Evolutionary conservation across 2,329 filamentous ascomycete species (phyloP), one percentile per base, ranked within the genome.

Genomic region (Chrysoporthe cubensis): DNA sequence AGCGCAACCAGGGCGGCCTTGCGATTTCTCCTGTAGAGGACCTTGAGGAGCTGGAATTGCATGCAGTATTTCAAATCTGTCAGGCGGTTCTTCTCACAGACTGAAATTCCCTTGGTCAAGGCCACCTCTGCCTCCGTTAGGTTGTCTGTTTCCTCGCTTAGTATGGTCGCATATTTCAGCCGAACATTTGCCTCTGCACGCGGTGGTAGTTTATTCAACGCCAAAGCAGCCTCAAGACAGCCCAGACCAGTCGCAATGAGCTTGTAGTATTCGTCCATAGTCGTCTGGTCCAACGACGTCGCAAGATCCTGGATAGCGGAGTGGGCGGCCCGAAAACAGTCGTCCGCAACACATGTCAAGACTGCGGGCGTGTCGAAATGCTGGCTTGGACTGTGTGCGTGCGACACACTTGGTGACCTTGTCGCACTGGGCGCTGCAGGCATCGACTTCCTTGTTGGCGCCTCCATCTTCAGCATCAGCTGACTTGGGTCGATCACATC

Each of bases 111-210:
- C 77, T 92, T 92, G 52, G 86, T 90, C 66, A 95, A 78, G 3
- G 89, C 83, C 14, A 88, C 90, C 77, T 94, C 91, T 1, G 90
- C 90, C 72, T 92, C 88, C 80, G 88, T 88, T 13, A 88, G 80
- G 71, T 94, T 94, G 44, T 92, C 90, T 1, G 91, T 94, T 78
- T 95, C 92, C 71, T 93, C 89, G 48, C 88, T 85, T 34, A 95
- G 78, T 7, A 94, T 80, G 44, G 86, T 88, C 1, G 91, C 91
- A 77, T 94, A 93, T 73, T 90, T 85, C 54, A 94, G 78, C 40
- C 90, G 86, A 64, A 93, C 80, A 66, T 86, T 86, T 11, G 90
- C 91, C 76, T 94, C 91, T 58, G 88, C 81, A 18, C 90, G 85
- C 3, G 91, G 90, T 26, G 85, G 79, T 21, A 91, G 78, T 67